phyloP scores from a whole-genome alignment of 176 grass and related monocot species.

The Cenchrus americanus region DNA sequence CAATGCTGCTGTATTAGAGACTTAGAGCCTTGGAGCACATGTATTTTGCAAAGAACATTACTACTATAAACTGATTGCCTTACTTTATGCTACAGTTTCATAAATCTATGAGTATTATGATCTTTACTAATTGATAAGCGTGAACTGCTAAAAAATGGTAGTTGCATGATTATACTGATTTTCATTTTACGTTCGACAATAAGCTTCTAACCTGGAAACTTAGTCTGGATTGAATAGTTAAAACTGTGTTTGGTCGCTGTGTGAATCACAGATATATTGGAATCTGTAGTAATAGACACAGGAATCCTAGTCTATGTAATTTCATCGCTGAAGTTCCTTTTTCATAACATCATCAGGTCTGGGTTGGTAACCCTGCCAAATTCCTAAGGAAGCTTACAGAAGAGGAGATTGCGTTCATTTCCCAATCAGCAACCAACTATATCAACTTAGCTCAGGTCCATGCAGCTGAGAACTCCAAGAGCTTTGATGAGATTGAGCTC shows the following conservation, averaged over 20 bases:
- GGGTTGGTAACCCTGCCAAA: slow-evolving; percentile 97
- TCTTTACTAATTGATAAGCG: background rate
- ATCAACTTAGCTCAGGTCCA: slow-evolving; percentile 92
- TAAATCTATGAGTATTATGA: background rate
- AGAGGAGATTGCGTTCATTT: slow-evolving; percentile 80
- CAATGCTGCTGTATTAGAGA: background rate
- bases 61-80: background rate
- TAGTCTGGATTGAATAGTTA: background rate
- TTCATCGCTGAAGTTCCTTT: slow-evolving; percentile 3
- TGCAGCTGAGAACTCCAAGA: slow-evolving; percentile 83
- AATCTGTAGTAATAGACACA: background rate
- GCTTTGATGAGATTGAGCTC: slow-evolving; percentile 87
- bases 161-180: background rate
- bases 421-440: slow-evolving; percentile 83
- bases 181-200: background rate
- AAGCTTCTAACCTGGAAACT: slow-evolving; percentile 10
- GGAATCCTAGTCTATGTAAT: background rate
- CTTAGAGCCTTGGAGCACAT: background rate
- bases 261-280: background rate
- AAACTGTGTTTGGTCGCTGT: background rate
- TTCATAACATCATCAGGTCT: slow-evolving; percentile 59
- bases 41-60: background rate
- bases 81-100: background rate
- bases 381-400: slow-evolving; percentile 95
- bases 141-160: background rate